Evolutionary conservation across 2,329 filamentous ascomycete genomes (phyloP).

Genomic region (Colletotrichum eremochloae): DNA sequence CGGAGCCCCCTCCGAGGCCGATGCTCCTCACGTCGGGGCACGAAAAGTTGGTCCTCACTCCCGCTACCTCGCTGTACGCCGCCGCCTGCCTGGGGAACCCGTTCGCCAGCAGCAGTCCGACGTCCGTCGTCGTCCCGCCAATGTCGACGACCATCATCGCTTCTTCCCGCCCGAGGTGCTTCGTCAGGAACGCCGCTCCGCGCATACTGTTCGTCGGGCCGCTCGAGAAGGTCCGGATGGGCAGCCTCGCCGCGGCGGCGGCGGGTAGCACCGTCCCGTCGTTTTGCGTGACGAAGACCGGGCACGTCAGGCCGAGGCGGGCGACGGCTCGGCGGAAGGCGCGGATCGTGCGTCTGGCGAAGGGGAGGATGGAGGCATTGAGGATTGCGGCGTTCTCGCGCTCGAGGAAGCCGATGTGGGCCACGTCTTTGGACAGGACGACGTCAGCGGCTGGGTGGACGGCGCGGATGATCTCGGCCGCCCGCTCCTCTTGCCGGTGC

Average conservation of each 20-base stretch:
- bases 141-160: slow-evolving; percentile 74
- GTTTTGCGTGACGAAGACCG: slow-evolving; percentile 73
- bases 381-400: slow-evolving; percentile 75
- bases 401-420: slow-evolving; percentile 68
- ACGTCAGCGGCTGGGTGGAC: slow-evolving; percentile 58
- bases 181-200: slow-evolving; percentile 71
- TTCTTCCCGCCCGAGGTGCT: slow-evolving; percentile 46
- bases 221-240: slow-evolving; percentile 56
- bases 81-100: slow-evolving; percentile 74
- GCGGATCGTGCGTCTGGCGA: slow-evolving; percentile 68
- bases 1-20: slow-evolving; percentile 70
- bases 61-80: slow-evolving; percentile 72
- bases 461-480: slow-evolving; percentile 62
- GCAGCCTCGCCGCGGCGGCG: slow-evolving; percentile 65
- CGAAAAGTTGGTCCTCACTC: slow-evolving; percentile 72
- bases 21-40: slow-evolving; percentile 72
- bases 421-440: slow-evolving; percentile 66
- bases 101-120: slow-evolving; percentile 70
- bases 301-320: slow-evolving; percentile 63
- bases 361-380: slow-evolving; percentile 71
- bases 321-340: slow-evolving; percentile 67
- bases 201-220: slow-evolving; percentile 75
- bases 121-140: slow-evolving; percentile 76
- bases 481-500: slow-evolving; percentile 64
- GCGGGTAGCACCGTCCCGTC: slow-evolving; percentile 72